Evolutionary conservation across 345 rosid species (phyloP).

Genomic region (Brassica juncea): DNA sequence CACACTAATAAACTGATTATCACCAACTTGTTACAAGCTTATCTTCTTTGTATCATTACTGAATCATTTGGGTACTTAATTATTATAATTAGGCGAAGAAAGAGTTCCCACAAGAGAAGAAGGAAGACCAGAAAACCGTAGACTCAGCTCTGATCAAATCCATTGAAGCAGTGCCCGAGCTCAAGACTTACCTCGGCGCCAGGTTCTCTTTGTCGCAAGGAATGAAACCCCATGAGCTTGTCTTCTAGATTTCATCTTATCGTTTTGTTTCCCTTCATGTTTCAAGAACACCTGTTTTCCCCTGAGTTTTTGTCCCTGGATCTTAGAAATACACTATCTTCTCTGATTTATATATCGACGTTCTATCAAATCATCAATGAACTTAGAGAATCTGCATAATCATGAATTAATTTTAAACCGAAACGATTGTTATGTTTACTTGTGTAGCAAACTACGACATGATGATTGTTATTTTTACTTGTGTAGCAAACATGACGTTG

Average conservation of each 20-base stretch:
- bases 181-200: conserved; percentile 75
- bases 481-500: background rate
- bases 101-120: conserved; percentile 67
- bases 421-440: conserved; percentile 10
- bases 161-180: conserved; percentile 69
- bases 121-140: conserved; percentile 78
- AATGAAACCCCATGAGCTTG: conserved; percentile 86
- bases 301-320: conserved; percentile 23
- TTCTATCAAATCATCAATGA: background rate
- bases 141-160: conserved; percentile 63
- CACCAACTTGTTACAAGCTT: too few relatives aligned
- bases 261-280: background rate
- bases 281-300: conserved; percentile 28
- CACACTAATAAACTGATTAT: background rate
- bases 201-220: conserved; percentile 81
- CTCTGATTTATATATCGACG: conserved; percentile 13
- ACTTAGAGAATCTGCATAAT: background rate
- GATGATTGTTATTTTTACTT: background rate
- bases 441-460: background rate
- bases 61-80: background rate
- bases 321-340: conserved; percentile 16
- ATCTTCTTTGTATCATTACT: background rate
- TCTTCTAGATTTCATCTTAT: conserved; percentile 50
- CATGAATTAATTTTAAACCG: conserved; percentile 35
- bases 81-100: conserved; percentile 54